Base-by-base conservation (phyloP, 805 yeast genomes). In the Lachancea nothofagi region DNA sequence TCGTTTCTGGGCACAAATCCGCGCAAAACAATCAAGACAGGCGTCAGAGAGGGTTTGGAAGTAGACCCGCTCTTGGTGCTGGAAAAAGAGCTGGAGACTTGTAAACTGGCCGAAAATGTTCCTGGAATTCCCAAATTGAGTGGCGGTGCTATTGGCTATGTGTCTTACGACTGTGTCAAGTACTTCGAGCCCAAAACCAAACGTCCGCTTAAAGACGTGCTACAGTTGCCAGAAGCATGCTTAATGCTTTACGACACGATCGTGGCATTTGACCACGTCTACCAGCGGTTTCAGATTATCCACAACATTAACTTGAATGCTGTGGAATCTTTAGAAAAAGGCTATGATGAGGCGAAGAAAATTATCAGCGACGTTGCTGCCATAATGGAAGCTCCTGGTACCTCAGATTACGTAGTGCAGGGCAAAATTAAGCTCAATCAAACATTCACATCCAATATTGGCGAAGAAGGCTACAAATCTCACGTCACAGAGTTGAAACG, bases 91-190 rank as follows among this genome's bases (percentile, higher is more conserved):
- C 70, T 93, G 66, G 62, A 67, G 7, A 62, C 69, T 29, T 75
- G 74, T 54, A 74, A 70, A 40, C 87, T 85, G 54, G 86, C 89
- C 1, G 78, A 75, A 50, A 61, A 62, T 30, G 66, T 86, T 36
- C 94, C 95, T 0, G 94, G 95, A 29, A 67, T 89, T 36, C 86
- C 96, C 10, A 76, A 74, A 47, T 67, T 88, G 42, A 80, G 89
- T 51, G 98, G 99, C 42, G 99, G 99, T 47, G 97, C 97, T 5
- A 74, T 90, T 40, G 99, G 99, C 2, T 93, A 88, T 59, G 79
- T 93, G 31, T 86, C 97, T 1, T 93, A 93, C 55, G 99, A 93
- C 62, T 93, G 99, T 69, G 83, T 93, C 55, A 84, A 87, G 59
- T 93, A 93, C 64, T 93, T 93, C 51, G 99, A 93, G 66, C 99